These are phyloP conservation scores for Albatrellus sp. DNA, from an alignment of 1,284 basidiomycete species.

Conservation along the genomic window DNA sequence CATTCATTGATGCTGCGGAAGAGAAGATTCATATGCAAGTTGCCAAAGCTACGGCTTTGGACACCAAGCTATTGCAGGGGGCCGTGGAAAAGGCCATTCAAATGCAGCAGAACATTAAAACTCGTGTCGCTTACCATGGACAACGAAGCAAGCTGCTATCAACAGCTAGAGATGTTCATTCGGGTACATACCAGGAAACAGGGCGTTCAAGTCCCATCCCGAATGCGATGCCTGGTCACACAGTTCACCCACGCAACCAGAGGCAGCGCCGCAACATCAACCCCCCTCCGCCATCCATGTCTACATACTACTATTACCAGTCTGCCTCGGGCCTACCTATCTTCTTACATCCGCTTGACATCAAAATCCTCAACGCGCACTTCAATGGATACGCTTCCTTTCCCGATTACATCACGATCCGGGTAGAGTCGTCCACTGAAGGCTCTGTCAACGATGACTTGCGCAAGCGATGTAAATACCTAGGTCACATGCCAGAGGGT, in stretches of 20 bases:
- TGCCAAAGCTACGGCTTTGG: slow-evolving; percentile 62
- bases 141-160: slow-evolving; percentile 12
- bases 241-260: slow-evolving; percentile 23
- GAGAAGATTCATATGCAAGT: slow-evolving; percentile 69
- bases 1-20: slow-evolving; percentile 75
- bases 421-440: slow-evolving; percentile 68
- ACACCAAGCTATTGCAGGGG: slow-evolving; percentile 45
- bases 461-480: slow-evolving; percentile 90
- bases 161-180: slow-evolving; percentile 13
- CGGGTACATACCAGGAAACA: slow-evolving; percentile 40
- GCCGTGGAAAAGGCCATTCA: slow-evolving; percentile 49
- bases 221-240: no score
- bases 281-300: slow-evolving; percentile 68
- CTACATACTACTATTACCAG: slow-evolving; percentile 93
- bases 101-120: slow-evolving; percentile 44
- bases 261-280: slow-evolving; percentile 63
- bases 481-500: slow-evolving; percentile 84
- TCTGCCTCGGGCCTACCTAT: slow-evolving; percentile 85
- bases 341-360: slow-evolving; percentile 93
- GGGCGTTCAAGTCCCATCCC: slow-evolving; percentile 6
- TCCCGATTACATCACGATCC: slow-evolving; percentile 71
- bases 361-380: slow-evolving; percentile 82
- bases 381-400: slow-evolving; percentile 78
- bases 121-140: slow-evolving; percentile 9
- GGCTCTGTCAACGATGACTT: slow-evolving; percentile 84